Conservation (phyloP, 495 filamentous ascomycete species). For the Recurvomyces mirabilis region DNA sequence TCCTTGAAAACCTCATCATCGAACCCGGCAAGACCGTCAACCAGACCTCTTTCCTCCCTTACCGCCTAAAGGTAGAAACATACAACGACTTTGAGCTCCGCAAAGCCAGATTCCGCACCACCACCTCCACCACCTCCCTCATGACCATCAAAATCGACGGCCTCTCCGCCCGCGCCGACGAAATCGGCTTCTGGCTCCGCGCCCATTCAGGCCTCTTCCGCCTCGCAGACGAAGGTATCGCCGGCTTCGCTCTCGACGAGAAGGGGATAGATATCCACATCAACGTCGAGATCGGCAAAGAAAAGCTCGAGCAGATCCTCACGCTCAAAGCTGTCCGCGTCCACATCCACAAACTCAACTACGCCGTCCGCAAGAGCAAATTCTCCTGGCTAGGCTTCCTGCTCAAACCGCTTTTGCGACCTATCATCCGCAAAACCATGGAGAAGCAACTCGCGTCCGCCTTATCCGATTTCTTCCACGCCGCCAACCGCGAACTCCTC, state of each 20-base stretch:
- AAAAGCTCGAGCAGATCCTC: constrained; percentile 66
- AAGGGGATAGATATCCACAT: constrained; percentile 77
- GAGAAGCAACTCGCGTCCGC: constrained; percentile 65
- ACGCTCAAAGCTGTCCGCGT: constrained; percentile 64
- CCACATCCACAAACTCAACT: constrained; percentile 75
- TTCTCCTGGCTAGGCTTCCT: constrained; percentile 71
- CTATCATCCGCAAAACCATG: constrained; percentile 63
- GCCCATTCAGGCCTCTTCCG: constrained; percentile 56
- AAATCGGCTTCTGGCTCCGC: constrained; percentile 70
- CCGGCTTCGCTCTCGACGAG: constrained; percentile 71
- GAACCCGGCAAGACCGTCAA: constrained; percentile 82
- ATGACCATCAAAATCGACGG: constrained; percentile 69
- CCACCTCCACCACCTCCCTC: constrained; percentile 52
- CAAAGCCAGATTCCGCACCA: constrained; percentile 53
- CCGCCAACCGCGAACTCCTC: constrained; percentile 71
- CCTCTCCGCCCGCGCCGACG: constrained; percentile 67
- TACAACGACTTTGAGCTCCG: constrained; percentile 84
- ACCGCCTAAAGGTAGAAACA: constrained; percentile 65
- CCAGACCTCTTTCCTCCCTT: constrained; percentile 78
- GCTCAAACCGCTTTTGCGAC: constrained; percentile 72
- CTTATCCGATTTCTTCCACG: constrained; percentile 56
- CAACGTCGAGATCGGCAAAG: constrained; percentile 66
- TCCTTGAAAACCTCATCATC: constrained; percentile 81
- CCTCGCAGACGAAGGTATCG: constrained; percentile 70
- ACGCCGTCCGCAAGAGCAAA: constrained; percentile 59